Percentiles rank a stretch among this genome's conserved stretches.
phyloP scores from a whole-genome alignment of 2,329 filamentous ascomycete genomes.

The Colletotrichum higginsianum region DNA sequence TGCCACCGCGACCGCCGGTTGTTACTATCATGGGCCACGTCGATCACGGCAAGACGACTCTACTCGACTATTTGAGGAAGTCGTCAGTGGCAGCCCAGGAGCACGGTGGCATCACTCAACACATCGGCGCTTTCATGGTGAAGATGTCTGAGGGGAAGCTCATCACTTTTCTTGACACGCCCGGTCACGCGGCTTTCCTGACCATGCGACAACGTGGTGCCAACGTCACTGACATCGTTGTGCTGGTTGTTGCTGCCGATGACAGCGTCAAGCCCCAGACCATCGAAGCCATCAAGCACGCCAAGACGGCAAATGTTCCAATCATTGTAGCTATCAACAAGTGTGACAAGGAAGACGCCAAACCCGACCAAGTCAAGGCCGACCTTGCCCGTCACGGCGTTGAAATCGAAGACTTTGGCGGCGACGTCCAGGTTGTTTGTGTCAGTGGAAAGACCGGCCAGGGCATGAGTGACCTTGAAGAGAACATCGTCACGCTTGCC shows the following conservation, averaged over 20 bases:
- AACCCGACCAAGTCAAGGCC: conserved; percentile 87
- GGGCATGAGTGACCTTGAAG: conserved; percentile 93
- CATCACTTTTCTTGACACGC: conserved; percentile 97
- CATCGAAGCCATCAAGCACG: conserved; percentile 95
- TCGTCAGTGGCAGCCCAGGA: conserved; percentile 92
- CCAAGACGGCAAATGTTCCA: conserved; percentile 86
- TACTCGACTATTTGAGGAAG: conserved; percentile 93
- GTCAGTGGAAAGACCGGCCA: conserved; percentile 95
- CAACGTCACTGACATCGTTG: conserved; percentile 96
- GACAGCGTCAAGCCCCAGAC: conserved; percentile 99
- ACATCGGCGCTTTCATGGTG: conserved; percentile 98
- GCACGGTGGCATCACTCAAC: conserved; percentile 97
- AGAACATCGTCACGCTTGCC: conserved; percentile 87
- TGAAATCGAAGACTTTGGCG: conserved; percentile 94
- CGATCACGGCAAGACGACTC: conserved; percentile 97
- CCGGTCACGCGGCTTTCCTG: conserved; percentile 94
- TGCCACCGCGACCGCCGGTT: conserved; percentile 88
- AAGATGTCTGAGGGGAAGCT: conserved; percentile 86
- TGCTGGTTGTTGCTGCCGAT: conserved; percentile 95
- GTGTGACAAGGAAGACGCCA: conserved; percentile 88
- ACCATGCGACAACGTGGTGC: conserved; percentile 97
- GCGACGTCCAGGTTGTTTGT: conserved; percentile 91
- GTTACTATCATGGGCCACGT: conserved; percentile 99
- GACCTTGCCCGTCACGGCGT: conserved; percentile 88
- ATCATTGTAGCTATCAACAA: conserved; percentile 99